These are phyloP conservation scores for Paulownia fortunei DNA, from an alignment of 257 asterid species.

Conservation along the genomic window DNA sequence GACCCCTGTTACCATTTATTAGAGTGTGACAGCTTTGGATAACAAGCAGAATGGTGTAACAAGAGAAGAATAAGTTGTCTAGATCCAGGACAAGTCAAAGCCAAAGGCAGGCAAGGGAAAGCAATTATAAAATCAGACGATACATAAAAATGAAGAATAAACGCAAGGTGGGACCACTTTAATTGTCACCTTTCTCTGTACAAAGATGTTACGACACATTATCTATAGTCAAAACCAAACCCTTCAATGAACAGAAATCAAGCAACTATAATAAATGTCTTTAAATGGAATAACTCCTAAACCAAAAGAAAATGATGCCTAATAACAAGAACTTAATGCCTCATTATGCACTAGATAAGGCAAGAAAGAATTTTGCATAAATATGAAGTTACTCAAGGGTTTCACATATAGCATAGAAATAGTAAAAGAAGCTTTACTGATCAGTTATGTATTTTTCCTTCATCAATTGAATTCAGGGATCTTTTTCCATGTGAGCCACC, in stretches of 20 bases:
- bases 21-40: neutral
- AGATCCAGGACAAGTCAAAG: neutral
- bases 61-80: neutral
- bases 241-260: neutral
- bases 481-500: neutral
- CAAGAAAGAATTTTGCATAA: neutral
- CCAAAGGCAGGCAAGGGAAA: constrained; percentile 3
- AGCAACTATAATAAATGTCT: neutral
- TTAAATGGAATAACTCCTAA: neutral
- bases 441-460: neutral
- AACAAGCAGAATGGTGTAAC: neutral
- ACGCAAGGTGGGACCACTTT: neutral
- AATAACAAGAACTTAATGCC: neutral
- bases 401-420: neutral
- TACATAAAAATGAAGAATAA: neutral
- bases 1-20: neutral
- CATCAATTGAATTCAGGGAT: neutral
- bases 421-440: neutral
- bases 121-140: neutral
- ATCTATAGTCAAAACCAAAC: neutral
- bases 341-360: neutral
- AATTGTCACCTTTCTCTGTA: neutral
- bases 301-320: neutral
- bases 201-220: neutral
- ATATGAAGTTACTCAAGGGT: neutral